A percentile compares a stretch with the other conserved stretches of the same genome.
These are phyloP conservation scores for Trichosporon inkin DNA, from an alignment of 1,284 basidiomycete genomes.

Conservation along the genomic window DNA sequence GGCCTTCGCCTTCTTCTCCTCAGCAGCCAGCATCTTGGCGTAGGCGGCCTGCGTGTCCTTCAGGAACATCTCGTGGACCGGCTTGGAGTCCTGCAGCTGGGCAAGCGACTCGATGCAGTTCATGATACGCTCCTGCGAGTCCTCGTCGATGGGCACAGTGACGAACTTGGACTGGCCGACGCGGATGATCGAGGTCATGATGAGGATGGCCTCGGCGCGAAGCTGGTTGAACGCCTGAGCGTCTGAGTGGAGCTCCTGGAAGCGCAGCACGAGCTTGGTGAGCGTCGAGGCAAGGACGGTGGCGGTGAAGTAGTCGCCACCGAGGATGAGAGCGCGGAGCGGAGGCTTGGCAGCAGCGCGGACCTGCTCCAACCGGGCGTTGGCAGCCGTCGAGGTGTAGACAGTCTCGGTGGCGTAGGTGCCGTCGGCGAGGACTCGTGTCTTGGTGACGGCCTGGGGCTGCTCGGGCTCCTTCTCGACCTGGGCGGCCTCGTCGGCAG, in stretches of 20 bases:
- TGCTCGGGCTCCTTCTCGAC: slow-evolving; percentile 47
- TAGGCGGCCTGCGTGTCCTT: slow-evolving; percentile 89
- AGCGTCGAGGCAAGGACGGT: slow-evolving; percentile 82
- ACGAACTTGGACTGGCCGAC: slow-evolving; percentile 96
- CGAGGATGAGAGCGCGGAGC: slow-evolving; percentile 80
- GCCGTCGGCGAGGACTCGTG: slow-evolving; percentile 82
- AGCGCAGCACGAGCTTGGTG: slow-evolving; percentile 87
- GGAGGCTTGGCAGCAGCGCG: slow-evolving; percentile 87
- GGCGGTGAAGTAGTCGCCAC: slow-evolving; percentile 96
- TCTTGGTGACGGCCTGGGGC: slow-evolving; percentile 53
- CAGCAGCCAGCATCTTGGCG: slow-evolving; percentile 86
- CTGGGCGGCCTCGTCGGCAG: slow-evolving; percentile 53
- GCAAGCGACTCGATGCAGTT: slow-evolving; percentile 91
- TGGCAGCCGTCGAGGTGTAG: slow-evolving; percentile 65
- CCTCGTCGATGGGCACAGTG: slow-evolving; percentile 91
- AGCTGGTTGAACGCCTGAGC: slow-evolving; percentile 63
- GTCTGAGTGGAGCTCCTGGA: slow-evolving; percentile 62
- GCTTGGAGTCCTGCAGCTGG: slow-evolving; percentile 60
- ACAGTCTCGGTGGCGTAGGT: slow-evolving; percentile 97
- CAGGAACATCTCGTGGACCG: slow-evolving; percentile 81
- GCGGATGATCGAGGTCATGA: slow-evolving; percentile 95
- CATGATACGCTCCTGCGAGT: slow-evolving; percentile 94
- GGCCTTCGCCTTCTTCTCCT: slow-evolving; percentile 85
- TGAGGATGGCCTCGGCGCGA: slow-evolving; percentile 94
- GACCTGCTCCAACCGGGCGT: slow-evolving; percentile 69